These are phyloP conservation scores for Salicornia ramosissima DNA, from an alignment of 148 eudicot species.

Conservation along the genomic window DNA sequence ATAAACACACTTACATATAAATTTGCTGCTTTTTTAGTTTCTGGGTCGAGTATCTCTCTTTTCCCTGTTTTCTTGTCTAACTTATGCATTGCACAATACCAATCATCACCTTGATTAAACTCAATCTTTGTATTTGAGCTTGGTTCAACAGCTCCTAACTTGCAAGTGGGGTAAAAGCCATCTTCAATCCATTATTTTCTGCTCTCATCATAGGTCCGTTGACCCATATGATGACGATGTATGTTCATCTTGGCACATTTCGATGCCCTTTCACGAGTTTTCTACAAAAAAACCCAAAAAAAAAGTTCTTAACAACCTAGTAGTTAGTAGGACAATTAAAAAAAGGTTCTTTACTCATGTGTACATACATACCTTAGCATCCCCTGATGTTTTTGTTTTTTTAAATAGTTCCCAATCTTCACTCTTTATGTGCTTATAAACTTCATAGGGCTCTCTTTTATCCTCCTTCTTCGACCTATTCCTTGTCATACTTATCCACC, in stretches of 20 bases:
- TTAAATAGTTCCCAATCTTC: no score
- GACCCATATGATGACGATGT: conserved; percentile 13
- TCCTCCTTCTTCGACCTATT: neutral
- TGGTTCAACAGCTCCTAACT: no score
- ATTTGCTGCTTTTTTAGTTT: neutral
- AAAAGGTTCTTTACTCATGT: neutral
- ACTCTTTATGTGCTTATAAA: no score
- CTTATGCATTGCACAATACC: neutral
- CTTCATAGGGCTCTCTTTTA: neutral
- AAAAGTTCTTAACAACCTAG: neutral
- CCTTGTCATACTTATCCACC: neutral
- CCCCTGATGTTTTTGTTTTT: neutral
- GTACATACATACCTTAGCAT: neutral
- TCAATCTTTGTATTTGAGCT: neutral
- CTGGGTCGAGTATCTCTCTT: no score
- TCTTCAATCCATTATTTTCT: no score
- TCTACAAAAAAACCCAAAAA: neutral
- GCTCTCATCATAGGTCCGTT: no score
- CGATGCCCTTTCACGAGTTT: neutral
- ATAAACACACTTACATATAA: neutral
- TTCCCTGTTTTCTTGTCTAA: neutral
- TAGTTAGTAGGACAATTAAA: neutral
- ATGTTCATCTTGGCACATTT: neutral
- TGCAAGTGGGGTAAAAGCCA: no score
- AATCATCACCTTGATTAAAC: neutral